phyloP scores from a whole-genome alignment of 106 monocot species.

The Dendrobium nobile region DNA sequence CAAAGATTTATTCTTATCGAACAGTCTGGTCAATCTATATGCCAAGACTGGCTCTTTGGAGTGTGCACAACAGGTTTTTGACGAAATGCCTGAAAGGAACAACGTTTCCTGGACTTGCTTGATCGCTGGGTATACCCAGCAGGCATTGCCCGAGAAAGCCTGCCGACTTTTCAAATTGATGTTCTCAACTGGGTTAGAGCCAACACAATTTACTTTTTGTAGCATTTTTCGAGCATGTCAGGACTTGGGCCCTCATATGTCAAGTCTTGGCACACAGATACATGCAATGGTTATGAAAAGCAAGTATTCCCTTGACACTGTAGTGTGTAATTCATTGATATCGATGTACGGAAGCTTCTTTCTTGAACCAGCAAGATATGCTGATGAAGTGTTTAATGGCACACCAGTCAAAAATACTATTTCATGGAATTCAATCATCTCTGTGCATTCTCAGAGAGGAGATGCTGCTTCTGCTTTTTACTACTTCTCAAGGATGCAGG shows the following conservation, averaged over 20 bases:
- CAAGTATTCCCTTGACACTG: slow-evolving; percentile 23
- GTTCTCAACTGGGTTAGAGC: slow-evolving; percentile 29
- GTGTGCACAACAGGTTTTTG: slow-evolving; percentile 54
- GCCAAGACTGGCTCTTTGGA: slow-evolving; percentile 24
- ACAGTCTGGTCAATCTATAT: slow-evolving; percentile 48
- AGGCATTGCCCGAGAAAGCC: slow-evolving; percentile 22
- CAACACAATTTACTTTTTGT: slow-evolving; percentile 55
- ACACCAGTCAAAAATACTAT: slow-evolving; percentile 32
- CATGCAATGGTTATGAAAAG: slow-evolving; percentile 54
- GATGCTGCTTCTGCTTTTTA: slow-evolving; percentile 38
- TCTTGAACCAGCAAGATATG: slow-evolving; percentile 20
- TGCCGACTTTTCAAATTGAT: slow-evolving; percentile 42
- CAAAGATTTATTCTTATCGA: slow-evolving; percentile 48
- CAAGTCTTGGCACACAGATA: slow-evolving; percentile 35
- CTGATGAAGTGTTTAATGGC: slow-evolving; percentile 38
- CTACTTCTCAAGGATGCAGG: slow-evolving; percentile 54
- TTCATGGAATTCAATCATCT: slow-evolving; percentile 72
- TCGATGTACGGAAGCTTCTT: slow-evolving; percentile 68
- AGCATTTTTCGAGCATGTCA: slow-evolving; percentile 54
- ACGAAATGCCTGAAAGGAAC: slow-evolving; percentile 54
- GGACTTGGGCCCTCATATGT: slow-evolving; percentile 22
- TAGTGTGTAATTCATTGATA: slow-evolving; percentile 63
- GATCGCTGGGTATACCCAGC: slow-evolving; percentile 48
- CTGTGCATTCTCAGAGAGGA: slow-evolving; percentile 46
- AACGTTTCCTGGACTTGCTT: slow-evolving; percentile 74